phyloP scores from a whole-genome alignment of 495 filamentous ascomycete genomes.

The Penicillium steckii region DNA sequence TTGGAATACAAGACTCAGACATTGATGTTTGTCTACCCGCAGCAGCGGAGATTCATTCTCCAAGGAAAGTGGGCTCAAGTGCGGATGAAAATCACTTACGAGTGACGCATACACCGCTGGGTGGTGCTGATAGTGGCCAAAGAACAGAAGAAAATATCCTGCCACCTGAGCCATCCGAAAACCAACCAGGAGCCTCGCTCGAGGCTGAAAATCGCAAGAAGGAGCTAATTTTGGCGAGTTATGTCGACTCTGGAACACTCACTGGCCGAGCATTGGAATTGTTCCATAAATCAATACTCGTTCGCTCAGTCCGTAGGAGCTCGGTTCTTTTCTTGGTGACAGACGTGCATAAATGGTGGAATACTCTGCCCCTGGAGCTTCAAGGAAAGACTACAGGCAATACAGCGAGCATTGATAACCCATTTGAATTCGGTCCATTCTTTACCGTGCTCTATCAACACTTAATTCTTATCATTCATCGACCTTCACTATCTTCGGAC shows the following conservation, averaged over 20 bases:
- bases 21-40: constrained; percentile 41
- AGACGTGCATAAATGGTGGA: constrained; percentile 48
- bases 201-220: constrained; percentile 17
- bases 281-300: constrained; percentile 43
- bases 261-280: constrained; percentile 40
- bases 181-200: background rate
- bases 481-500: constrained; percentile 36
- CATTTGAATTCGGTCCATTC: constrained; percentile 40
- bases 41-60: constrained; percentile 29
- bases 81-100: background rate
- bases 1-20: constrained; percentile 44
- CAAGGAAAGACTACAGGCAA: constrained; percentile 14
- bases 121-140: background rate
- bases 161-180: background rate
- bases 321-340: constrained; percentile 39
- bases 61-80: constrained; percentile 4
- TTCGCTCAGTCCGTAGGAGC: constrained; percentile 34
- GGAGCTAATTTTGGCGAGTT: constrained; percentile 36
- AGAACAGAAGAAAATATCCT: background rate
- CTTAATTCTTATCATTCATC: constrained; percentile 65
- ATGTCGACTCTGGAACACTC: constrained; percentile 40
- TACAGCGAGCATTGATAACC: constrained; percentile 4
- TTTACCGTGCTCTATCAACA: constrained; percentile 65
- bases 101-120: background rate
- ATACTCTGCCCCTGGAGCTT: constrained; percentile 33